Evolutionary conservation across 768 basidiomycete genomes (phyloP).

Genomic region (Tremella yokohamensis): DNA sequence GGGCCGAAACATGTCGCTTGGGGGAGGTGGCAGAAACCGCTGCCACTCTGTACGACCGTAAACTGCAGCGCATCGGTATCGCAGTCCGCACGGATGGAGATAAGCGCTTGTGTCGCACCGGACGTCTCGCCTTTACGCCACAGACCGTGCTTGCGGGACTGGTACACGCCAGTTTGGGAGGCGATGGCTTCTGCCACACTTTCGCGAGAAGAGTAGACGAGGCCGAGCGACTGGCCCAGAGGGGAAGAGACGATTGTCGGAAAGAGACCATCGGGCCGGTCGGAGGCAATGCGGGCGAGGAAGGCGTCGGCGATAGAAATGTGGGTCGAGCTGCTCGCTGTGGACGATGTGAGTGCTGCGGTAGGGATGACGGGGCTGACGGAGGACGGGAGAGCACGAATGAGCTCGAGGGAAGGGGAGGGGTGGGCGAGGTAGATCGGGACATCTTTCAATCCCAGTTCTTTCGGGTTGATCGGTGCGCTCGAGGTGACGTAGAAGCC

Average conservation of each 20-base stretch:
- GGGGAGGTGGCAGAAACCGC: conserved; percentile 90
- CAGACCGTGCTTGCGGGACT: conserved; percentile 89
- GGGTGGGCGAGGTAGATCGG: conserved; percentile 52
- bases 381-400: conserved; percentile 59
- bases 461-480: conserved; percentile 47
- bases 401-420: conserved; percentile 62
- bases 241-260: conserved; percentile 82
- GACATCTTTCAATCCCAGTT: conserved; percentile 32
- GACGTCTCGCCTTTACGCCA: conserved; percentile 98
- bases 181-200: conserved; percentile 82
- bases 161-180: conserved; percentile 88
- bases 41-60: conserved; percentile 75
- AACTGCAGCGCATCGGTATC: conserved; percentile 90
- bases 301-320: conserved; percentile 80
- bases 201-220: conserved; percentile 88
- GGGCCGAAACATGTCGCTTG: conserved; percentile 86
- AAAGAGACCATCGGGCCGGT: conserved; percentile 86
- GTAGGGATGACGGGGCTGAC: conserved; percentile 65
- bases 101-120: conserved; percentile 83
- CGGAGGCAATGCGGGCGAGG: conserved; percentile 73
- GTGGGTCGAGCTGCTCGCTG: conserved; percentile 57
- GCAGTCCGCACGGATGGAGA: conserved; percentile 80
- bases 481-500: conserved; percentile 60
- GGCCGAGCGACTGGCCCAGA: conserved; percentile 59
- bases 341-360: conserved; percentile 63